A percentile compares a stretch with the other conserved stretches of the same genome.
phyloP scores from a whole-genome alignment of 352 stramenopile genomes.

The Pythium sp. region DNA sequence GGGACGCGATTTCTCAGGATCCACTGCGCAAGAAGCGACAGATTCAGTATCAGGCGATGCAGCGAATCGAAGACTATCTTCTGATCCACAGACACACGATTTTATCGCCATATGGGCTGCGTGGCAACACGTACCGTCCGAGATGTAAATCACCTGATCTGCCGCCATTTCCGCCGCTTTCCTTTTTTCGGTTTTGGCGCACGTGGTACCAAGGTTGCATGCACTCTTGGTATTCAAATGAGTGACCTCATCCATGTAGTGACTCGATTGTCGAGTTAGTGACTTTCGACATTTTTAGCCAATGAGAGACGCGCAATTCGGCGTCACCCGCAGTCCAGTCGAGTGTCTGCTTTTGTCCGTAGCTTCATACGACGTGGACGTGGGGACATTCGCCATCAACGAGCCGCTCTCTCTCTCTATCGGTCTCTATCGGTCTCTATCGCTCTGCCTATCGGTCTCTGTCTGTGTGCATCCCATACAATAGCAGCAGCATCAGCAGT shows the following conservation, averaged over 20 bases:
- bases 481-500: background rate
- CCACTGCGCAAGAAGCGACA: background rate
- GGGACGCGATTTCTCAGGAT: background rate
- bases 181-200: background rate
- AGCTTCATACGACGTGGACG: conserved; percentile 8
- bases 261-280: background rate
- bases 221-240: background rate
- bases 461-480: background rate
- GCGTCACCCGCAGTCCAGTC: conserved; percentile 7
- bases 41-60: background rate
- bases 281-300: background rate
- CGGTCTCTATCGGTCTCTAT: background rate
- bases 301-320: background rate
- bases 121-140: conserved; percentile 32
- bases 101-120: background rate
- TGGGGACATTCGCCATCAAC: conserved; percentile 4
- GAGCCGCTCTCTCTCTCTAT: background rate
- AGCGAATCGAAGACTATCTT: background rate
- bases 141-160: conserved; percentile 46
- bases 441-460: background rate
- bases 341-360: background rate
- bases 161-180: conserved; percentile 9
- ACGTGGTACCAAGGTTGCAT: background rate
- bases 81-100: background rate
- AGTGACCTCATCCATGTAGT: background rate